These are phyloP conservation scores for Silene vulgaris DNA, from an alignment of 179 eudicot species.

Conservation along the genomic window DNA sequence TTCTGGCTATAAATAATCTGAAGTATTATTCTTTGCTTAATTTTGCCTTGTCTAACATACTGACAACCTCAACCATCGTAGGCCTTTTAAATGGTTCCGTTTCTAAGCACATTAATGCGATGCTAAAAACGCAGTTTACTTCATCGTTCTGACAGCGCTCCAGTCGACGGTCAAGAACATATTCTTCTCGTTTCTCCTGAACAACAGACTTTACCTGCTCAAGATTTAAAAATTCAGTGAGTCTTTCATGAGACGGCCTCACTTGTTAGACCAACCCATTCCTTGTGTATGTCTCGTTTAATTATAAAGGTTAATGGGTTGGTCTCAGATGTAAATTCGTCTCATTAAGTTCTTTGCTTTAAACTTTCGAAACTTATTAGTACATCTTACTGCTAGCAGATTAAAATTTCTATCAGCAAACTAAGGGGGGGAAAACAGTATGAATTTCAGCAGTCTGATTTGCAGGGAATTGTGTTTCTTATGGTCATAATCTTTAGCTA, in stretches of 20 bases:
- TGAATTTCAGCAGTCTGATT: not conserved
- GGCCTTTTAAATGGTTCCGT: constrained; percentile 66
- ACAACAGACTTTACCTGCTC: constrained; percentile 75
- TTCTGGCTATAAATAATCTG: constrained; percentile 22
- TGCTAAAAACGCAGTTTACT: constrained; percentile 47
- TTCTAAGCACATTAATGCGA: constrained; percentile 79
- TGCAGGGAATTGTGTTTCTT: not conserved
- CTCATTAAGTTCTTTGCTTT: no score
- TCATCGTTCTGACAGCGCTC: constrained; percentile 43
- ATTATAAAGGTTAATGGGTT: no score
- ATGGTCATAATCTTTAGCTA: not conserved
- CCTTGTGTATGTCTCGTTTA: no score
- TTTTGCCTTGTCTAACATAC: constrained; percentile 60
- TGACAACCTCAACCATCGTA: constrained; percentile 64
- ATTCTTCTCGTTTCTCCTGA: constrained; percentile 59
- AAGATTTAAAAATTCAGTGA: not conserved
- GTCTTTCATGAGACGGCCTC: no score
- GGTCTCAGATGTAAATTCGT: no score
- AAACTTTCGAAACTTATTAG: no score
- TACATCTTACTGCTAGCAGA: not conserved
- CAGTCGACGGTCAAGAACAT: constrained; percentile 60
- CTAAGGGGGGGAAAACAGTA: not conserved
- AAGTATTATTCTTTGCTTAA: constrained; percentile 22
- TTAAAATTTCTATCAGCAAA: not conserved
- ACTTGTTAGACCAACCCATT: no score